These are phyloP conservation scores for Pythium pyrilobum DNA, from an alignment of 352 stramenopile species.

Conservation along the genomic window DNA sequence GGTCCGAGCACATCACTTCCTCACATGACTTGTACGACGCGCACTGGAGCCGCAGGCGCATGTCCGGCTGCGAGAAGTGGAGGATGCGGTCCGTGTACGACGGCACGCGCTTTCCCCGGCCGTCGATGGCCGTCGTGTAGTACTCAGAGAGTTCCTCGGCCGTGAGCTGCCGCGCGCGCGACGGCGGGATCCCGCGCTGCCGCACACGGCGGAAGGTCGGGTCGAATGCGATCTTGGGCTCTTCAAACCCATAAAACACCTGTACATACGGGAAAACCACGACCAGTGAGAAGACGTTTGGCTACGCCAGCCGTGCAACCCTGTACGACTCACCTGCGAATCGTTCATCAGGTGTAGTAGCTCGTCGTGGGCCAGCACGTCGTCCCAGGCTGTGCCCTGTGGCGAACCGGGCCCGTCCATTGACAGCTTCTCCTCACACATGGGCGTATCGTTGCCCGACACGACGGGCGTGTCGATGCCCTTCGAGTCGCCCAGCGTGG, in stretches of 20 bases:
- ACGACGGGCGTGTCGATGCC: conserved; percentile 3
- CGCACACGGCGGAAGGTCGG: conserved; percentile 71
- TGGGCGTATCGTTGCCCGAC: background rate
- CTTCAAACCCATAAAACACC: conserved; percentile 76
- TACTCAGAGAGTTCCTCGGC: conserved; percentile 31
- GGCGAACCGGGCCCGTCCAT: background rate
- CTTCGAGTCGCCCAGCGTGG: conserved; percentile 3
- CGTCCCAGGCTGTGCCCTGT: conserved; percentile 43
- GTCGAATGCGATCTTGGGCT: conserved; percentile 69
- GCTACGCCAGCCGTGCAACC: too few relatives aligned
- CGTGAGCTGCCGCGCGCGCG: background rate
- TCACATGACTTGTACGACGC: conserved; percentile 71
- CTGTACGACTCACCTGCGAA: conserved; percentile 9
- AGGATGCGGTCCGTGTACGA: conserved; percentile 91
- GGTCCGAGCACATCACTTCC: conserved; percentile 69
- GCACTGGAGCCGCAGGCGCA: conserved; percentile 56
- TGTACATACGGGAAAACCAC: too few relatives aligned
- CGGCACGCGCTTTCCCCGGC: conserved; percentile 62
- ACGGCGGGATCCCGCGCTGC: conserved; percentile 20
- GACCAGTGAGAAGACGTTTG: too few relatives aligned
- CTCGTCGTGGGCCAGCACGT: conserved; percentile 69
- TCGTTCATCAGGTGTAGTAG: conserved; percentile 47
- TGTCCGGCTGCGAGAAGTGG: conserved; percentile 69
- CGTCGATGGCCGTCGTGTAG: conserved; percentile 55
- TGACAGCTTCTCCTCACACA: background rate